Base-by-base conservation (phyloP, 306 rosid species). In the Luffa acutangula region DNA sequence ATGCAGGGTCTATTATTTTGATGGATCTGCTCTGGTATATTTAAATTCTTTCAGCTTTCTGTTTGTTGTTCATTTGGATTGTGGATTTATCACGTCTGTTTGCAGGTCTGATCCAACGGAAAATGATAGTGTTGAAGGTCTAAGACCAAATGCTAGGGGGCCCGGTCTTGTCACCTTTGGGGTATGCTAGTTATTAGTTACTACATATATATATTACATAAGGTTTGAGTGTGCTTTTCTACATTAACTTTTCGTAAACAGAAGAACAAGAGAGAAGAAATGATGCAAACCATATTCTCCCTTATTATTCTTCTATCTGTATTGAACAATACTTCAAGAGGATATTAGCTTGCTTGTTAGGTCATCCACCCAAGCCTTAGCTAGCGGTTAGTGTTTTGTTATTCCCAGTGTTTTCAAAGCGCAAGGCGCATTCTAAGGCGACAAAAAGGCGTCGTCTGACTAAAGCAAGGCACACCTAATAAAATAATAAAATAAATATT, bases 131-230 rank as follows among this genome's bases (percentile, higher is more conserved):
- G 96, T 96, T 17, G 99, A 96, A 89, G 99, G 99, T 78, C 86
- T 96, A 89, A 93, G 99, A 87, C 99, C 99, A 63, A 96, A 96
- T 85, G 99, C 99, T 72, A 96, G 99, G 91, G 99, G 99, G 65
- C 99, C 99, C 9, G 99, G 99, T 80, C 99, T 96, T 15, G 99
- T 96, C 85, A 89, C 96, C 80, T 96, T 96, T 62, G 99, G 99
- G 93, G 99, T 96, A 91, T 9, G 88, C 83, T 71, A 48, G 11
- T 43, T 73, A 64, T 64, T 42, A 60, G 64, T 79, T 33, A 31
- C 78, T 74, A 51, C 25, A 51, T 74, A 7, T 51, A 7, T 51
- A 33, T 31, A 33, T 49, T 18, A n/a, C 51, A 39, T 41, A 66
- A 36, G 51, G 25, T 46, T 72, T 7, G 41, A 72, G 58, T 48